phyloP scores from a whole-genome alignment of 306 rosid species.

The Cucumis hystrix region DNA sequence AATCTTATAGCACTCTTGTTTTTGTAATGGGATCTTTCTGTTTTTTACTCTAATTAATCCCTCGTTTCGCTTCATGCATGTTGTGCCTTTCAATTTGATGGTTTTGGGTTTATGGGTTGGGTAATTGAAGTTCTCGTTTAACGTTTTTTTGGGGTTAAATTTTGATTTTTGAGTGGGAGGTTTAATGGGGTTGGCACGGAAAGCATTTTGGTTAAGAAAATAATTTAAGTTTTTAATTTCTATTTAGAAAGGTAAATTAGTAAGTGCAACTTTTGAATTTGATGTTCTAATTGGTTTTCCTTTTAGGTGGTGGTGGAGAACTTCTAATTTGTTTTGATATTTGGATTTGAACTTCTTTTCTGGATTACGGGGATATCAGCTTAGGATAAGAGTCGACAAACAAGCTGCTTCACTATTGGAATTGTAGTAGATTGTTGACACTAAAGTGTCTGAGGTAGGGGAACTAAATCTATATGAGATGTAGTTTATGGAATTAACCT shows the following conservation, averaged over 20 bases:
- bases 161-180: background rate
- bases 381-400: background rate
- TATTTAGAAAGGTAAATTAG: background rate
- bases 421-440: background rate
- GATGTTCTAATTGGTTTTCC: background rate
- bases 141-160: background rate
- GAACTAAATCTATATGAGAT: background rate
- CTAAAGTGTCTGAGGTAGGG: background rate
- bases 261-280: background rate
- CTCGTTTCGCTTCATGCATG: background rate
- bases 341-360: background rate
- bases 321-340: background rate
- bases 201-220: background rate
- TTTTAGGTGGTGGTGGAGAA: background rate
- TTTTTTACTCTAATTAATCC: background rate
- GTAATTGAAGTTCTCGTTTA: background rate
- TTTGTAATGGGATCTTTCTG: background rate
- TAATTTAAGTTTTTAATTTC: background rate
- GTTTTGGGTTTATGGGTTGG: background rate
- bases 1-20: background rate
- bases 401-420: background rate
- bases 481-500: background rate
- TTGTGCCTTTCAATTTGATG: background rate
- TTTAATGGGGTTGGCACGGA: background rate
- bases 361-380: background rate